Evolutionary conservation across 225 moss, liverwort and hornwort genomes (phyloP).

Genomic region (Straminergon stramineum): DNA sequence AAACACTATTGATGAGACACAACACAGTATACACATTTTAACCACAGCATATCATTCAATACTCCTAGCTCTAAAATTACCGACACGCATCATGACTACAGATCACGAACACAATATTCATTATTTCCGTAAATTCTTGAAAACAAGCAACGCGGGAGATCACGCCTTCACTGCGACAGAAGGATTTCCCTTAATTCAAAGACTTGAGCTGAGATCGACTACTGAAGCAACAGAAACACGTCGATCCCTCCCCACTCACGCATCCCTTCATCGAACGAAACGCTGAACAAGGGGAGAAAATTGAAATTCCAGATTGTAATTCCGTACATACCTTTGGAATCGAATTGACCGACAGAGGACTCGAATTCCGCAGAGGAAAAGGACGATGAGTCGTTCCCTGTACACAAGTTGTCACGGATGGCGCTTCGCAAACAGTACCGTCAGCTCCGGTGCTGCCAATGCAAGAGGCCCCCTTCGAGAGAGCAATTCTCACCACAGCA

Average conservation of each 20-base stretch:
- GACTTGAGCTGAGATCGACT: neutral
- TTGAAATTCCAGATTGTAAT: neutral
- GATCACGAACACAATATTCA: neutral
- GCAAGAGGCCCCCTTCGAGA: neutral
- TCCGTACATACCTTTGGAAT: neutral
- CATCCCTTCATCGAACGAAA: neutral
- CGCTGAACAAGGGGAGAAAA: neutral
- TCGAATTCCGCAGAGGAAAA: neutral
- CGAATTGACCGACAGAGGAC: neutral
- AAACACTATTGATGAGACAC: neutral
- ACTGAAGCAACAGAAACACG: neutral
- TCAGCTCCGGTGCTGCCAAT: neutral
- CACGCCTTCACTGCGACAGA: neutral
- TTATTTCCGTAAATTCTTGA: neutral
- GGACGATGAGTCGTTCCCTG: neutral
- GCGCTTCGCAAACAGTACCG: neutral
- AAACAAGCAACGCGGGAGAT: neutral
- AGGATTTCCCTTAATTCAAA: neutral
- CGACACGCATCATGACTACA: neutral
- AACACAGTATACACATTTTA: neutral
- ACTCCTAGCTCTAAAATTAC: neutral
- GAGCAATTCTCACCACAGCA: neutral
- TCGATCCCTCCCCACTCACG: neutral
- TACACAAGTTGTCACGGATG: neutral
- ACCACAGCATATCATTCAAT: neutral